Evolutionary conservation across 495 filamentous ascomycete species (phyloP).

Genomic region (Hyaloscypha variabilis): DNA sequence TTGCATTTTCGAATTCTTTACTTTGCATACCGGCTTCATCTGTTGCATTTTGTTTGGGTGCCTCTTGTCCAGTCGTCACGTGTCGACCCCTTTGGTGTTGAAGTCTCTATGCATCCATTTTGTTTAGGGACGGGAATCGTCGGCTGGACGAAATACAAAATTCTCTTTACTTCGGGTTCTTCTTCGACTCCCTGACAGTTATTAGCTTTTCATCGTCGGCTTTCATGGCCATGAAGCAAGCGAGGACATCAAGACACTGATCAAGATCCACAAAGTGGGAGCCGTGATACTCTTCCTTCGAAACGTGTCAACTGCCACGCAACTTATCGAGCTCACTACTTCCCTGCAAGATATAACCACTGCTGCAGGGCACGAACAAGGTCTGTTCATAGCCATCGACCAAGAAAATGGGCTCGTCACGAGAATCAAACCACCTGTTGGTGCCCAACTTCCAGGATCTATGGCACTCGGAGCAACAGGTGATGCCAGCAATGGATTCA

Average conservation of each 20-base stretch:
- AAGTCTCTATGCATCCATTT: background rate
- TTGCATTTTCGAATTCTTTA: conserved; percentile 1
- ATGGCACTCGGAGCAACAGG: conserved; percentile 84
- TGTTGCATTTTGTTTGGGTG: background rate
- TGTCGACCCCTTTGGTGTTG: background rate
- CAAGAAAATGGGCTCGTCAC: conserved; percentile 96
- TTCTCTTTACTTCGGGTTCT: background rate
- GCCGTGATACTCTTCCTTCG: conserved; percentile 50
- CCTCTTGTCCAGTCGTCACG: background rate
- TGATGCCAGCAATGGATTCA: conserved; percentile 71
- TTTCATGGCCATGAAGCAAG: conserved; percentile 48
- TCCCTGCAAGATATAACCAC: conserved; percentile 84
- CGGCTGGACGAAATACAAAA: background rate
- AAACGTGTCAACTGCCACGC: conserved; percentile 43
- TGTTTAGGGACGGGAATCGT: background rate
- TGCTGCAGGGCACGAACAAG: conserved; percentile 78
- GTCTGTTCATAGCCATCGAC: conserved; percentile 81
- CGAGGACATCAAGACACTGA: conserved; percentile 49
- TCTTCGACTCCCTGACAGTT: background rate
- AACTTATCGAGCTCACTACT: conserved; percentile 46
- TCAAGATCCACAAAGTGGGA: conserved; percentile 48
- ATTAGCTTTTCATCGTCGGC: conserved; percentile 52
- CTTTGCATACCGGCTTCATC: no score
- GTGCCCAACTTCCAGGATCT: conserved; percentile 70
- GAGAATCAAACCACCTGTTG: conserved; percentile 47